Conservation (phyloP, 495 filamentous ascomycete species). For the Parathielavia hyrcaniae region DNA sequence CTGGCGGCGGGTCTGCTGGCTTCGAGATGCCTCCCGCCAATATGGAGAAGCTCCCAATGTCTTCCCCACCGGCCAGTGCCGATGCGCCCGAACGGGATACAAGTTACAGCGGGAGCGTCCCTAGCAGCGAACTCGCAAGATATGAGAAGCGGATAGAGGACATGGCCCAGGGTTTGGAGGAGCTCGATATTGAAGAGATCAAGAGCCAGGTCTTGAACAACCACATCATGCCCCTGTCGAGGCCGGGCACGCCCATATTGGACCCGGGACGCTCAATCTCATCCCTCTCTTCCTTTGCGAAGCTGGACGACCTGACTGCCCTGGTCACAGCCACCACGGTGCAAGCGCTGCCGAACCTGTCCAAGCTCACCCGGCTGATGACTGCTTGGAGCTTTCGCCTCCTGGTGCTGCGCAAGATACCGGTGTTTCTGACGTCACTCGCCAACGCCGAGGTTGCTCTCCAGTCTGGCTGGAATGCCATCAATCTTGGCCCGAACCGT, state of each 20-base stretch:
- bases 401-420: conserved; percentile 62
- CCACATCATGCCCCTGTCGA: conserved; percentile 56
- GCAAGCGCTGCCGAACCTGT: conserved; percentile 77
- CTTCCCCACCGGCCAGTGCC: conserved; percentile 1
- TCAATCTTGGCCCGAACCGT: conserved; percentile 34
- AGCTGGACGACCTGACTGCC: conserved; percentile 78
- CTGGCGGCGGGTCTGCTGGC: conserved; percentile 43
- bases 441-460: conserved; percentile 56
- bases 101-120: conserved; percentile 64
- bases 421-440: conserved; percentile 62
- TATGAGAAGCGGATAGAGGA: conserved; percentile 73
- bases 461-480: conserved; percentile 54
- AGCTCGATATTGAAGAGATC: conserved; percentile 79
- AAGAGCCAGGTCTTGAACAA: conserved; percentile 81
- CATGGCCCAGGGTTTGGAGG: conserved; percentile 70
- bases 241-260: conserved; percentile 47
- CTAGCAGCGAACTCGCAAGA: conserved; percentile 49
- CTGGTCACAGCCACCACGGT: conserved; percentile 83
- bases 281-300: conserved; percentile 46
- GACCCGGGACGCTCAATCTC: conserved; percentile 37
- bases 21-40: conserved; percentile 51
- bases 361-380: conserved; percentile 60
- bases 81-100: conserved; percentile 17
- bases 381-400: conserved; percentile 72
- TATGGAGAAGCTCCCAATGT: conserved; percentile 30